Conservation (phyloP, 1,139 yeast genomes). For the Candida glucosophila region DNA sequence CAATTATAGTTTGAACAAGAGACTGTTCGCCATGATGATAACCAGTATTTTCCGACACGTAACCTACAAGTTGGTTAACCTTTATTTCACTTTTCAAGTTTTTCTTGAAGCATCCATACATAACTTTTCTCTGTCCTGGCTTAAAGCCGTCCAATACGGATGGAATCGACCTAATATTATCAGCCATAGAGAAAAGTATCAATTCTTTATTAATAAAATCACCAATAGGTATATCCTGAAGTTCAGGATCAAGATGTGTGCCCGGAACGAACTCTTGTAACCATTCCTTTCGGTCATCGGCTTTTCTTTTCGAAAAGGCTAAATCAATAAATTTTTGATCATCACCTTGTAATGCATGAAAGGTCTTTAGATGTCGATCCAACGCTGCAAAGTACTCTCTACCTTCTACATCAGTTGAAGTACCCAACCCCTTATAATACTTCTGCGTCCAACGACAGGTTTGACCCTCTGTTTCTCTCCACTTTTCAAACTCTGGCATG, state of each 20-base stretch:
- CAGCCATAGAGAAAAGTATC: constrained; percentile 93
- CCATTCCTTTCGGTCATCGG: constrained; percentile 98
- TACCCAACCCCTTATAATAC: constrained; percentile 98
- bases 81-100: constrained; percentile 72
- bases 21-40: constrained; percentile 96
- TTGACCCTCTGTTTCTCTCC: constrained; percentile 83
- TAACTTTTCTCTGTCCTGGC: constrained; percentile 94
- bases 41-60: constrained; percentile 81
- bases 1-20: constrained; percentile 80
- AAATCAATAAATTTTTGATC: constrained; percentile 81
- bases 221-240: constrained; percentile 74
- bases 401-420: constrained; percentile 74
- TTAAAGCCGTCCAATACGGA: constrained; percentile 91
- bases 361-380: constrained; percentile 78
- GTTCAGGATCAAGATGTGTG: constrained; percentile 79
- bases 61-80: constrained; percentile 88
- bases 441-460: constrained; percentile 83
- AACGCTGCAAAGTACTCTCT: constrained; percentile 84
- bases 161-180: constrained; percentile 91
- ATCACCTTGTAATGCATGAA: constrained; percentile 73
- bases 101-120: constrained; percentile 82
- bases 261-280: constrained; percentile 84
- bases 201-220: constrained; percentile 94
- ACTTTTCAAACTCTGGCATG: constrained; percentile 91
- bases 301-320: constrained; percentile 91